phyloP scores from a whole-genome alignment of 2,329 filamentous ascomycete species.

The Aspergillus unguis region DNA sequence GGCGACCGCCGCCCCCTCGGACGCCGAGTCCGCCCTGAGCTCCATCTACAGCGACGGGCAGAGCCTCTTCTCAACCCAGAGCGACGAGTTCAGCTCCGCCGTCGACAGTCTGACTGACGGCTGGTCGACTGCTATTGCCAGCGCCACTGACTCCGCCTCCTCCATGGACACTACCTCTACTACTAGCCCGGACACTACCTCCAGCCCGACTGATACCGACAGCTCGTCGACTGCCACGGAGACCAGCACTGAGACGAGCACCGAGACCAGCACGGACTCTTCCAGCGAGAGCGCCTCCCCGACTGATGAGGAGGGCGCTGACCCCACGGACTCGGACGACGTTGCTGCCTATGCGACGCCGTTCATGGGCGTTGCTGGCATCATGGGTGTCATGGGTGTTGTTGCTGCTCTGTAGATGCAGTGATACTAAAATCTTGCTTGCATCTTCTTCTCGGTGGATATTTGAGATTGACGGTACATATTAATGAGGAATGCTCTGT shows the following conservation, averaged over 20 bases:
- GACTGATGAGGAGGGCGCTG: conserved; percentile 3
- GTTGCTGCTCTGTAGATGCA: conserved; percentile 28
- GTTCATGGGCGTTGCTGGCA: conserved; percentile 19
- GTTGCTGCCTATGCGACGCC: conserved; percentile 22
- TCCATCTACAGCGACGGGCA: conserved; percentile 13
- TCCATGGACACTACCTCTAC: neutral
- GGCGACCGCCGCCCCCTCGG: conserved; percentile 11
- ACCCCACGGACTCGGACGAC: conserved; percentile 16
- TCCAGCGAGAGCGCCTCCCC: neutral
- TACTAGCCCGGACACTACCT: too few relatives aligned
- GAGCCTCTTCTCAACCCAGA: conserved; percentile 1
- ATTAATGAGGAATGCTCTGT: too few relatives aligned
- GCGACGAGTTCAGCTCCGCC: neutral
- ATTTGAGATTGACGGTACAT: too few relatives aligned
- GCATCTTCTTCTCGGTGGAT: too few relatives aligned
- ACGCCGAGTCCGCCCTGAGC: conserved; percentile 10
- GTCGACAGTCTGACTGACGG: neutral
- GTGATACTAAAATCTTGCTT: too few relatives aligned
- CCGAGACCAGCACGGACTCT: conserved; percentile 16
- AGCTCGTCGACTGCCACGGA: too few relatives aligned
- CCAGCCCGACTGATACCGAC: too few relatives aligned
- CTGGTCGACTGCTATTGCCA: neutral
- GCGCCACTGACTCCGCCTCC: neutral
- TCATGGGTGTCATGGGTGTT: conserved; percentile 29
- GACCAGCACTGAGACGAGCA: neutral